These are phyloP conservation scores for Kazachstania sp. DNA, from an alignment of 1,139 yeast genomes.

Conservation along the genomic window DNA sequence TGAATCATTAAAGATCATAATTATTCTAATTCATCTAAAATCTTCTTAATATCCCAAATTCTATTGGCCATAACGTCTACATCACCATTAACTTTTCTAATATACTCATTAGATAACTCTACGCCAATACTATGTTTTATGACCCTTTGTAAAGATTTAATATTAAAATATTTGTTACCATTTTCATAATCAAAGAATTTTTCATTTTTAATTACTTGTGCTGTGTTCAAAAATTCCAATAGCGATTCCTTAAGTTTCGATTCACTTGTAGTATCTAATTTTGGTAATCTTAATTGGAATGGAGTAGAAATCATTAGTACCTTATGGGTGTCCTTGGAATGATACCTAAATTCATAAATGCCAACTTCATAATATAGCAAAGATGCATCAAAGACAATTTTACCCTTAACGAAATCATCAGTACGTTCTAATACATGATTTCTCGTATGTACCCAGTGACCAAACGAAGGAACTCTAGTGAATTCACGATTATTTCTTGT, in stretches of 20 bases:
- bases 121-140: conserved; percentile 30
- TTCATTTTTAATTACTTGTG: conserved; percentile 14
- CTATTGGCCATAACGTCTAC: conserved; percentile 26
- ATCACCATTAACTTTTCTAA: conserved; percentile 30
- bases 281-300: conserved; percentile 50
- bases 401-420: conserved; percentile 37
- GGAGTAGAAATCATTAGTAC: conserved; percentile 62
- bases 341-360: conserved; percentile 68
- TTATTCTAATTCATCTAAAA: conserved; percentile 25
- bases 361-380: conserved; percentile 63
- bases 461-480: conserved; percentile 56
- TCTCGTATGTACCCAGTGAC: conserved; percentile 56
- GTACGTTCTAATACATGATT: conserved; percentile 25
- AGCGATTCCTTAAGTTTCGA: conserved; percentile 19
- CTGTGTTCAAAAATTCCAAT: conserved; percentile 18
- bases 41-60: conserved; percentile 29
- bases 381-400: conserved; percentile 43
- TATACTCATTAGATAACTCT: conserved; percentile 31
- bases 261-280: conserved; percentile 35
- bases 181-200: conserved; percentile 12
- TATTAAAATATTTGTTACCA: conserved; percentile 19
- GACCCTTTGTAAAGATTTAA: conserved; percentile 19
- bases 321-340: conserved; percentile 59
- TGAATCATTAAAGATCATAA: neutral
- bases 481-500: conserved; percentile 51